These are phyloP conservation scores for Metschnikowia peoriensis DNA, from an alignment of 805 yeast genomes.

Conservation along the genomic window DNA sequence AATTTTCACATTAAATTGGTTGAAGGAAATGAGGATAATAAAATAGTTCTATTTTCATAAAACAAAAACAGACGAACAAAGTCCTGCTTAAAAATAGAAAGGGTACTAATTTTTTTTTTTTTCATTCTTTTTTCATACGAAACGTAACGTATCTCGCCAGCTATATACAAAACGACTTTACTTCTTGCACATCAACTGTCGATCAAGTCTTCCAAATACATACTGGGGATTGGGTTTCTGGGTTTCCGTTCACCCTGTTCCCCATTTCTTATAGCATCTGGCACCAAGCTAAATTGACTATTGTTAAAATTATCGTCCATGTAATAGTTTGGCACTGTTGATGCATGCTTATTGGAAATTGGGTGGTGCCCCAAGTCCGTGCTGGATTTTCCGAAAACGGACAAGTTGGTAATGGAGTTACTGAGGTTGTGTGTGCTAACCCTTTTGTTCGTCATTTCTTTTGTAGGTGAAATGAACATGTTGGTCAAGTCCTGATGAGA, in stretches of 20 bases:
- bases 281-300: conserved; percentile 29
- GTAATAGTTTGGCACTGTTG: conserved; percentile 37
- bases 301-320: conserved; percentile 36
- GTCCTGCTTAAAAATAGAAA: not conserved
- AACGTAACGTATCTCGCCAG: not conserved
- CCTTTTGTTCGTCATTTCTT: conserved; percentile 55
- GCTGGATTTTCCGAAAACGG: conserved; percentile 18
- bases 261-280: not conserved
- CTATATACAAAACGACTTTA: not conserved
- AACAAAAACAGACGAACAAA: not conserved
- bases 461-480: conserved; percentile 79
- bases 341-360: conserved; percentile 29
- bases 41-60: not conserved
- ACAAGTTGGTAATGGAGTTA: conserved; percentile 22
- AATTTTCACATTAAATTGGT: no score
- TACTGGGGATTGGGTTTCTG: conserved; percentile 45
- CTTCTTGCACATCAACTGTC: conserved; percentile 24
- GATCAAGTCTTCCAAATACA: conserved; percentile 50
- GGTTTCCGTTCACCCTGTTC: conserved; percentile 11
- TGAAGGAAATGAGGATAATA: not conserved
- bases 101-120: not conserved
- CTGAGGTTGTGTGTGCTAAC: conserved; percentile 24
- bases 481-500: conserved; percentile 42
- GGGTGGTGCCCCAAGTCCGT: conserved; percentile 19
- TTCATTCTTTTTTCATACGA: not conserved